phyloP scores from a whole-genome alignment of 2,329 filamentous ascomycete genomes.

The Neopestalotiopsis rosae region DNA sequence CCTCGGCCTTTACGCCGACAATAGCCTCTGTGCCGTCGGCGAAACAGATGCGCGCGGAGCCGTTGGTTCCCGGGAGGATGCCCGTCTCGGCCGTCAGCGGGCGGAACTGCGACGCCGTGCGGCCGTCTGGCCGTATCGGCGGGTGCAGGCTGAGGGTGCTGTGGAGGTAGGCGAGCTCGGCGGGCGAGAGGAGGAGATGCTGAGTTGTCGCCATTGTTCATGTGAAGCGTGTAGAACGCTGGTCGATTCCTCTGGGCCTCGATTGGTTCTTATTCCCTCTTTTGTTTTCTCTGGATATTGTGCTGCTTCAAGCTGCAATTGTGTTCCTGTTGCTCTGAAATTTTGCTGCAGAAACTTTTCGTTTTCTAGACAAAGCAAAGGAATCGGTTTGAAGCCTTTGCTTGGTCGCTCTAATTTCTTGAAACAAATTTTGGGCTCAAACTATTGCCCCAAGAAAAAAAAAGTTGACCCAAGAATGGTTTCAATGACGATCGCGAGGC shows the following conservation, averaged over 20 bases:
- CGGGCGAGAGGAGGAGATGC: constrained; percentile 83
- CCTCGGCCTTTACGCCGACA: constrained; percentile 93
- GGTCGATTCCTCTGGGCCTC: no score
- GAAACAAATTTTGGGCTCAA: no score
- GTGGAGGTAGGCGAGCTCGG: constrained; percentile 95
- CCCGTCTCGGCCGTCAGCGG: constrained; percentile 89
- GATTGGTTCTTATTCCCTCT: neutral
- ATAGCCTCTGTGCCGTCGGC: constrained; percentile 95
- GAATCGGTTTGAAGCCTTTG: no score
- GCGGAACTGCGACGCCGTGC: constrained; percentile 83
- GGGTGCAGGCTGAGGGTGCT: constrained; percentile 80
- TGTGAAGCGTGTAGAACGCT: no score
- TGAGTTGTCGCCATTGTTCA: constrained; percentile 65
- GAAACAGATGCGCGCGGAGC: constrained; percentile 91
- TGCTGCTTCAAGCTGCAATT: no score
- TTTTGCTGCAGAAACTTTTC: no score
- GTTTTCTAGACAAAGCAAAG: no score
- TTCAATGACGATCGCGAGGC: constrained; percentile 21
- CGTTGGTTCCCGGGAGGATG: constrained; percentile 87
- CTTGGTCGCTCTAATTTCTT: no score
- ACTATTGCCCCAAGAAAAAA: neutral
- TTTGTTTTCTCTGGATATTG: no score
- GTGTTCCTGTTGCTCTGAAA: no score
- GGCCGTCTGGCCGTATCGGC: constrained; percentile 88
- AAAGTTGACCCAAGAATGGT: neutral